These are phyloP conservation scores for Hypoxylon sp. DNA, from an alignment of 2,329 filamentous ascomycete genomes.

Conservation along the genomic window DNA sequence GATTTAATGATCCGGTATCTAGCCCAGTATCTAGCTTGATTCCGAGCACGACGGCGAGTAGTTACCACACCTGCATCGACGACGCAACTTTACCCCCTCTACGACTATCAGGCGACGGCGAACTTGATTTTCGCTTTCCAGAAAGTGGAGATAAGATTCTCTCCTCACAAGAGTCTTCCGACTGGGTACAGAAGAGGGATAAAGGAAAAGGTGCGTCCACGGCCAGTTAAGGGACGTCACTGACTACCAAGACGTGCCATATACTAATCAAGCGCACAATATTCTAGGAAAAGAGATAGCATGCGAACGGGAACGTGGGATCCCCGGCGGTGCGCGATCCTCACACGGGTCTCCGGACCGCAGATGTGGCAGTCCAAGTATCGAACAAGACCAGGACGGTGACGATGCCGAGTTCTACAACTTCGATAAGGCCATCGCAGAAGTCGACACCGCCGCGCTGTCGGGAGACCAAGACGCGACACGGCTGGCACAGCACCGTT, in stretches of 20 bases:
- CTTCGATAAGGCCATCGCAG: slow-evolving; percentile 5
- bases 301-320: background rate
- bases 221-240: background rate
- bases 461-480: background rate
- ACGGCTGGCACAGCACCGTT: background rate
- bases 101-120: background rate
- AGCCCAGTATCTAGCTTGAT: background rate
- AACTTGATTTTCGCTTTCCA: background rate
- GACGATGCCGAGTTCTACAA: slow-evolving; percentile 4
- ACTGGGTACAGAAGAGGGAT: background rate
- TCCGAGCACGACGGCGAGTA: too few species aligned
- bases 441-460: slow-evolving; percentile 8
- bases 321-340: background rate
- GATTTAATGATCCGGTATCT: background rate
- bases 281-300: background rate
- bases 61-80: background rate
- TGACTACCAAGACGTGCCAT: background rate
- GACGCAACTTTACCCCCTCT: background rate
- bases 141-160: background rate
- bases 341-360: background rate
- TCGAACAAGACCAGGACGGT: background rate
- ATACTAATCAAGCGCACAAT: background rate
- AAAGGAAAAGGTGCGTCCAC: slow-evolving; percentile 13
- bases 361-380: background rate
- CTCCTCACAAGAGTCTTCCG: background rate